These are phyloP conservation scores for Thalassiosira profunda DNA, from an alignment of 108 stramenopile genomes.

Conservation along the genomic window DNA sequence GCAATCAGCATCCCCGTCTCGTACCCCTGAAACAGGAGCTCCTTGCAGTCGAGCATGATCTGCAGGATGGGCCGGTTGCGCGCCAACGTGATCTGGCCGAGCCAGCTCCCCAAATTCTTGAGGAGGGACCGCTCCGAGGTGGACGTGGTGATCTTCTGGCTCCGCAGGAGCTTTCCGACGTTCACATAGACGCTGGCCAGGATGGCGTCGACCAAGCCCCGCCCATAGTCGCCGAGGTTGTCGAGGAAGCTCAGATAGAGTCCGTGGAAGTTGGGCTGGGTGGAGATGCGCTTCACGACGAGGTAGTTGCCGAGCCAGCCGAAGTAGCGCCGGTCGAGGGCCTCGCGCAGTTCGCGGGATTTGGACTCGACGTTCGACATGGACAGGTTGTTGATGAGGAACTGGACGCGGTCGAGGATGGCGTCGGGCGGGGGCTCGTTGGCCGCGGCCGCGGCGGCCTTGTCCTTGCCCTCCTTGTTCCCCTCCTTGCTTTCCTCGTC, in stretches of 20 bases:
- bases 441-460: conserved; percentile 59
- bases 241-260: conserved; percentile 95
- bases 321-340: conserved; percentile 88
- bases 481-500: too few species aligned
- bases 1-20: conserved; percentile 98
- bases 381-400: conserved; percentile 98
- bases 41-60: conserved; percentile 97
- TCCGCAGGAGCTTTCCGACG: conserved; percentile 93
- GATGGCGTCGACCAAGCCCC: conserved; percentile 91
- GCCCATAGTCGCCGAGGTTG: conserved; percentile 93
- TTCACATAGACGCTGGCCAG: conserved; percentile 92
- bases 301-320: conserved; percentile 98
- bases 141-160: conserved; percentile 95
- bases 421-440: conserved; percentile 89
- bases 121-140: conserved; percentile 96
- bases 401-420: conserved; percentile 94
- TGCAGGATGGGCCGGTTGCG: conserved; percentile 97
- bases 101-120: conserved; percentile 99
- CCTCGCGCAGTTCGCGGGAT: conserved; percentile 88
- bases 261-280: conserved; percentile 97
- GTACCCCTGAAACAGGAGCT: conserved; percentile 97
- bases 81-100: conserved; percentile 98
- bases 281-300: conserved; percentile 97
- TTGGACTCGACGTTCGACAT: conserved; percentile 93
- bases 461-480: too few species aligned